Percentiles rank a stretch among this genome's conserved stretches.
Conservation (phyloP, 441 rosid species). For the Euphorbia corollata region DNA sequence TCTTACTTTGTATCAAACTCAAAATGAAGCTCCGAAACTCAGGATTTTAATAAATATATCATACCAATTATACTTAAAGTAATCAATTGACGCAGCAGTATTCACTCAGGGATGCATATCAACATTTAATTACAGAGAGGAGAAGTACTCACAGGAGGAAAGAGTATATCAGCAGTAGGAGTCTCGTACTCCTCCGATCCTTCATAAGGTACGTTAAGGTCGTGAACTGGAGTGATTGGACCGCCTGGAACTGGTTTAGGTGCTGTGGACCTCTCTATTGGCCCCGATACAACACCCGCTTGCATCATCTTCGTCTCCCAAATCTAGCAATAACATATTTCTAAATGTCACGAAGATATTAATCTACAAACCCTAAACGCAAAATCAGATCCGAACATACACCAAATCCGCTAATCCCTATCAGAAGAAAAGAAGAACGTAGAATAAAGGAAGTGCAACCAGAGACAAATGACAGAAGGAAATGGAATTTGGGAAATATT, state of each 20-base stretch:
- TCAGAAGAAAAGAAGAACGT: not conserved
- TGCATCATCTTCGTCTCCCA: constrained; percentile 96
- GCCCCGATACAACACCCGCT: constrained; percentile 64
- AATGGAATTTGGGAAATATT: constrained; percentile 15
- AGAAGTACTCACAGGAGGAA: constrained; percentile 62
- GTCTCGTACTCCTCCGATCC: constrained; percentile 92
- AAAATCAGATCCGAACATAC: constrained; percentile 23
- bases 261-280: constrained; percentile 57
- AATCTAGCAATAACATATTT: constrained; percentile 32
- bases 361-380: constrained; percentile 34
- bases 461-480: not conserved
- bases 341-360: not conserved
- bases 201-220: constrained; percentile 91
- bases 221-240: constrained; percentile 64
- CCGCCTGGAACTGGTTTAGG: constrained; percentile 51
- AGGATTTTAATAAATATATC: not conserved
- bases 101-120: not conserved
- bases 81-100: not conserved
- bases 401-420: too few species aligned
- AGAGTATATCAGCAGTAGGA: constrained; percentile 89
- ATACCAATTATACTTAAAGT: not conserved
- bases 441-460: constrained; percentile 9
- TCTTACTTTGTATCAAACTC: not conserved
- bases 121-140: not conserved
- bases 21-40: not conserved